phyloP scores from a whole-genome alignment of 805 yeast species.

The Candida coquimbonensis region DNA sequence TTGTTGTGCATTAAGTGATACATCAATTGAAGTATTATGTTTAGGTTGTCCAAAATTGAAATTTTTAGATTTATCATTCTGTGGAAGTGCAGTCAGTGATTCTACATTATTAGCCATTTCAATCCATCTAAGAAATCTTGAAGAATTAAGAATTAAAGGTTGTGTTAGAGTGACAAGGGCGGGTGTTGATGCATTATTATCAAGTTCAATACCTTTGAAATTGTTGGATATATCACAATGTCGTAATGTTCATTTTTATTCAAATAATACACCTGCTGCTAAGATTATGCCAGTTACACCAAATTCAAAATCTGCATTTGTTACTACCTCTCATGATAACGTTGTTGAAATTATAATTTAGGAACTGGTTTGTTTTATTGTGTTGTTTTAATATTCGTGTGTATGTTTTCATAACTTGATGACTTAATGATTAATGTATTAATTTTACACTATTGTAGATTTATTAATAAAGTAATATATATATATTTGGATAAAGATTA shows the following conservation, averaged over 20 bases:
- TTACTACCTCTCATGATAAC: constrained; percentile 45
- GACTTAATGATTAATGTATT: constrained; percentile 3
- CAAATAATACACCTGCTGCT: constrained; percentile 54
- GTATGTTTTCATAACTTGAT: constrained; percentile 2
- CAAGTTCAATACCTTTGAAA: constrained; percentile 46
- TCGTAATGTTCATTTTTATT: constrained; percentile 57
- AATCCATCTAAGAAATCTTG: constrained; percentile 42
- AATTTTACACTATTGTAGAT: neutral
- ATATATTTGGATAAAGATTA: neutral
- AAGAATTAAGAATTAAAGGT: constrained; percentile 50
- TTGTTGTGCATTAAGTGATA: constrained; percentile 69
- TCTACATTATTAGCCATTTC: constrained; percentile 56
- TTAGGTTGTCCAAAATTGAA: constrained; percentile 55
- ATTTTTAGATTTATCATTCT: constrained; percentile 55
- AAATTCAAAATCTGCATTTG: constrained; percentile 49
- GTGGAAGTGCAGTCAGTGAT: constrained; percentile 78
- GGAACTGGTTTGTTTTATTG: constrained; percentile 2
- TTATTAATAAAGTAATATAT: no score
- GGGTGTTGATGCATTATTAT: constrained; percentile 61
- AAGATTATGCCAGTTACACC: constrained; percentile 39
- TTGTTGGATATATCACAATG: constrained; percentile 64
- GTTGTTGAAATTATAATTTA: constrained; percentile 52
- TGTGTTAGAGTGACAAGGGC: constrained; percentile 73
- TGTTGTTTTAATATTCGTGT: neutral
- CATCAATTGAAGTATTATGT: constrained; percentile 58